These are phyloP conservation scores for Verbena officinalis DNA, from an alignment of 257 asterid genomes.

Conservation along the genomic window DNA sequence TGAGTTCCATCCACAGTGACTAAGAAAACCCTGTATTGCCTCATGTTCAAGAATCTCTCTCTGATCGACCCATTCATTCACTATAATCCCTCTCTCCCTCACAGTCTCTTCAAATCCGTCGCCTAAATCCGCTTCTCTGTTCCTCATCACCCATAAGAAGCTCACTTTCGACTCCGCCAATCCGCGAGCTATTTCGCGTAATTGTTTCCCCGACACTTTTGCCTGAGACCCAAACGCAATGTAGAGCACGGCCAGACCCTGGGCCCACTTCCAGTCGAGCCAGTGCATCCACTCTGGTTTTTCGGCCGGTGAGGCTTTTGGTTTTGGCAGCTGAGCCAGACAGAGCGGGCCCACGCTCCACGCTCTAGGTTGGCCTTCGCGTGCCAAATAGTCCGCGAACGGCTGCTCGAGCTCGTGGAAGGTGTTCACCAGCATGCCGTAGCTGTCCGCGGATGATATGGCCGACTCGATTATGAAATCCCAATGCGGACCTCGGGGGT, in stretches of 20 bases:
- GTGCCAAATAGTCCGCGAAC: conserved; percentile 35
- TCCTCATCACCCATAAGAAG: conserved; percentile 65
- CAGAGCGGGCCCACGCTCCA: conserved; percentile 71
- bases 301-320: neutral
- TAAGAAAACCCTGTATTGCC: conserved; percentile 56
- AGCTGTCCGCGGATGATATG: conserved; percentile 36
- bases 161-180: conserved; percentile 48
- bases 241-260: conserved; percentile 48
- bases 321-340: conserved; percentile 22
- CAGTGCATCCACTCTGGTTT: conserved; percentile 52
- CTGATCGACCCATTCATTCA: conserved; percentile 78
- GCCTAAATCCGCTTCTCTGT: conserved; percentile 8
- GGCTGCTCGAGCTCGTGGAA: conserved; percentile 57
- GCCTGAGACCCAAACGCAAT: conserved; percentile 86
- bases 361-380: neutral
- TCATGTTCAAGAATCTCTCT: conserved; percentile 53
- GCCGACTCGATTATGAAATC: conserved; percentile 31
- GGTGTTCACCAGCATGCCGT: conserved; percentile 56
- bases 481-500: conserved; percentile 38
- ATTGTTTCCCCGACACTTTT: conserved; percentile 44
- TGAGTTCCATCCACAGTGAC: conserved; percentile 86
- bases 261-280: conserved; percentile 49
- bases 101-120: conserved; percentile 42
- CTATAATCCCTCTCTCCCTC: conserved; percentile 50
- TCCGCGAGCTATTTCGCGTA: conserved; percentile 51